phyloP scores from a whole-genome alignment of 1,139 yeast genomes.

The Lipomyces yarrowii region DNA sequence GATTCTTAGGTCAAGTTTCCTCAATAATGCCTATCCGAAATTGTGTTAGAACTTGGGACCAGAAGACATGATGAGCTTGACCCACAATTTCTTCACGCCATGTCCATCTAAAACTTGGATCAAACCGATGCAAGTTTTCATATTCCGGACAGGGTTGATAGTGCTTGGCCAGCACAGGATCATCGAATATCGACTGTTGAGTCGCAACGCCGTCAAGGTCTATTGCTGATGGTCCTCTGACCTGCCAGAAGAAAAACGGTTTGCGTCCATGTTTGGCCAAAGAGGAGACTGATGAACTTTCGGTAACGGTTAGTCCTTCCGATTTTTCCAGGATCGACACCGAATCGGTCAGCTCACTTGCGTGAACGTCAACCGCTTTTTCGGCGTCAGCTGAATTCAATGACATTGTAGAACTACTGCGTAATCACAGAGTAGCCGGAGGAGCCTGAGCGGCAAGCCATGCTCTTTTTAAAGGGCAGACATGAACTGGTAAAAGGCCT shows the following conservation, averaged over 20 bases:
- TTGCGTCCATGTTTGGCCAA: constrained; percentile 8
- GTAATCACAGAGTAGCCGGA: too few species aligned
- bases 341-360: too few species aligned
- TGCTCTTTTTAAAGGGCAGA: too few species aligned
- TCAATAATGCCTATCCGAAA: constrained; percentile 39
- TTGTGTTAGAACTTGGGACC: too few species aligned
- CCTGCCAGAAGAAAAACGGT: constrained; percentile 23
- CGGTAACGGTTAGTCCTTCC: too few species aligned
- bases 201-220: constrained; percentile 32
- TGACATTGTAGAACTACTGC: too few species aligned
- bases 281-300: neutral
- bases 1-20: constrained; percentile 52
- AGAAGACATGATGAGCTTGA: constrained; percentile 4
- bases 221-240: neutral
- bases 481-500: too few species aligned
- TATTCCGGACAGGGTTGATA: constrained; percentile 51
- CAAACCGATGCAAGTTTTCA: constrained; percentile 53
- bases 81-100: constrained; percentile 51
- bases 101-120: constrained; percentile 54
- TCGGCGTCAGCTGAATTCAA: too few species aligned
- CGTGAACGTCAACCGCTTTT: too few species aligned
- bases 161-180: constrained; percentile 49
- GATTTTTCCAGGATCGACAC: too few species aligned
- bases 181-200: constrained; percentile 38
- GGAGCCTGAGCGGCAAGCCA: too few species aligned